Evolutionary conservation across 805 yeast genomes (phyloP), one percentile per base, ranked within the genome.

Genomic region (Candida michaelii): DNA sequence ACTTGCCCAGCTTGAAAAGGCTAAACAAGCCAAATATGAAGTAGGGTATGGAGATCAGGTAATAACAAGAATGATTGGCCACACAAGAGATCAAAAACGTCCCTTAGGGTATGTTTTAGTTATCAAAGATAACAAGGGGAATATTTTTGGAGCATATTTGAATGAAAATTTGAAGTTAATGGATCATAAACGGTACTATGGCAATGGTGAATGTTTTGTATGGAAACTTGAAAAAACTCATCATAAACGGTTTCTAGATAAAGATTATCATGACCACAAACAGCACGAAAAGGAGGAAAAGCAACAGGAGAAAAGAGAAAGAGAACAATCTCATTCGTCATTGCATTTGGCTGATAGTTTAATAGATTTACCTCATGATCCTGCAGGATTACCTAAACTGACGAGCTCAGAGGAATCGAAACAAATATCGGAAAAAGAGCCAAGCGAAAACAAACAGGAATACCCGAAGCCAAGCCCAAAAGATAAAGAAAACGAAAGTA

Each of bases 141-240:
- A 79, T 19, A 62, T 78, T 32, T 89, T 90, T 66, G 97, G 97
- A 0, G 83, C 88, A 11, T 90, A 79, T 59, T 51, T 82, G 36
- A 89, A 89, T 59, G 96, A 87, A 51, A 71, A 76, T 42, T 73
- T 86, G 45, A 80, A 77, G 45, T 84, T 89, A 1, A 76, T 82
- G 44, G 95, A 87, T 38, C 77, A 77, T 37, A 79, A 79, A 53
- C 73, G 87, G 44, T 91, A 82, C 64, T 85, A 83, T 53, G 99
- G 99, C 0, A 90, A 90, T 63, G 97, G 97, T 0, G 97, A 91
- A 60, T 89, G 98, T 57, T 90, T 93, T 54, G 70, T 91, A 16
- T 91, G 97, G 96, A 85, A 83, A 50, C 56, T 77, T n/a, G 85
- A 79, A 47, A 63, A 58, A 18, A 12, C 40, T 2, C 29, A 30